These are phyloP conservation scores for Candida takata DNA, from an alignment of 805 yeast species.

Conservation along the genomic window DNA sequence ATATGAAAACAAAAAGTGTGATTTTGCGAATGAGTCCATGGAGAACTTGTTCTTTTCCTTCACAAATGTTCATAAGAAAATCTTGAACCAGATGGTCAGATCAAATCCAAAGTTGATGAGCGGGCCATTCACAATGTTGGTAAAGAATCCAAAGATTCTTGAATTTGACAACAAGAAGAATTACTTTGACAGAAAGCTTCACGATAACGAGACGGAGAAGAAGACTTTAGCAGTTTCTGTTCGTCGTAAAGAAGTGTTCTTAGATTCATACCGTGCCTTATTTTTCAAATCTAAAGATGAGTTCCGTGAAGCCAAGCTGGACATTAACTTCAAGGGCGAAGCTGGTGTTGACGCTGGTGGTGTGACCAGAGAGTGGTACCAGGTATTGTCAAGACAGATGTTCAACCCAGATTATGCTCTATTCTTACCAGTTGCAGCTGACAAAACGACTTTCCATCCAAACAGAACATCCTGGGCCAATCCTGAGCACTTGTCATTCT, in stretches of 20 bases:
- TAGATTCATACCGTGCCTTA: slow-evolving; percentile 80
- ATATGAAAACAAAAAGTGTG: slow-evolving; percentile 56
- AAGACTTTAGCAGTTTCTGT: slow-evolving; percentile 57
- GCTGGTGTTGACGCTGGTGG: slow-evolving; percentile 99
- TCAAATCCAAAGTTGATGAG: slow-evolving; percentile 88
- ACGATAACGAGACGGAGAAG: slow-evolving; percentile 34
- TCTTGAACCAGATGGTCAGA: slow-evolving; percentile 86
- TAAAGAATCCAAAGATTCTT: slow-evolving; percentile 78
- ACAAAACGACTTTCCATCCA: slow-evolving; percentile 91
- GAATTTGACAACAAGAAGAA: slow-evolving; percentile 93
- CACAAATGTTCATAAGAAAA: slow-evolving; percentile 81
- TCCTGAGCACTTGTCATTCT: slow-evolving; percentile 88
- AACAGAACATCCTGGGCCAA: slow-evolving; percentile 87
- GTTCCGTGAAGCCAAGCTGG: slow-evolving; percentile 64
- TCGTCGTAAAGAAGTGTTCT: slow-evolving; percentile 83
- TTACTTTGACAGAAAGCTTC: slow-evolving; percentile 73
- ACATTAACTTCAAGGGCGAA: slow-evolving; percentile 84
- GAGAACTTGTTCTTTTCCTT: slow-evolving; percentile 77
- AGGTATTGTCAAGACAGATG: slow-evolving; percentile 88
- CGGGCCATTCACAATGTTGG: slow-evolving; percentile 89
- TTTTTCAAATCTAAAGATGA: slow-evolving; percentile 74
- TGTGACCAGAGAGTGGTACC: slow-evolving; percentile 95
- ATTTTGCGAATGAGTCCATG: slow-evolving; percentile 67
- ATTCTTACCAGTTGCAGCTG: slow-evolving; percentile 86
- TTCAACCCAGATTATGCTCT: slow-evolving; percentile 93